Evolutionary conservation across 768 basidiomycete species (phyloP).

Genomic region (Serendipita indica): DNA sequence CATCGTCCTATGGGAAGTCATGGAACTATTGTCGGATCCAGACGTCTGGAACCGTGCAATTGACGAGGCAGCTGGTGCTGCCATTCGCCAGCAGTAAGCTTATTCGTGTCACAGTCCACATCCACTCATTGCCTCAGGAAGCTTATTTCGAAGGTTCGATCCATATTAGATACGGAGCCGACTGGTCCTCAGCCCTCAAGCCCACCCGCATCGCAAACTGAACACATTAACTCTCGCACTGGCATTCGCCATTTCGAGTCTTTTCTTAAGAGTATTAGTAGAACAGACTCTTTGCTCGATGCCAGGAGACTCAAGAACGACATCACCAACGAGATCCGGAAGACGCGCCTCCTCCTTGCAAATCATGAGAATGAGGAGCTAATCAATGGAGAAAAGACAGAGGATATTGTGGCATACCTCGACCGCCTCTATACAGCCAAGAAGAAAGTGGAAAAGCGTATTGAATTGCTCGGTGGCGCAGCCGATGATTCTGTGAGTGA

Average conservation of each 20-base stretch:
- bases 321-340: slow-evolving; percentile 76
- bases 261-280: slow-evolving; percentile 73
- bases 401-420: slow-evolving; percentile 74
- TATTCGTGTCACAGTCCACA: not conserved
- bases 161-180: slow-evolving; percentile 66
- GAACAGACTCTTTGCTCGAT: slow-evolving; percentile 71
- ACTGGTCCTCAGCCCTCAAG: slow-evolving; percentile 35
- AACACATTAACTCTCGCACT: slow-evolving; percentile 70
- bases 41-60: slow-evolving; percentile 95
- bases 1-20: slow-evolving; percentile 66
- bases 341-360: slow-evolving; percentile 59
- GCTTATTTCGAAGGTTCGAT: slow-evolving; percentile 75
- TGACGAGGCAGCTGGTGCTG: slow-evolving; percentile 72
- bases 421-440: slow-evolving; percentile 83
- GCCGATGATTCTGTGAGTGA: slow-evolving; percentile 43
- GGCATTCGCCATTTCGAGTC: slow-evolving; percentile 76
- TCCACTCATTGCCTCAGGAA: slow-evolving; percentile 33
- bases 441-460: slow-evolving; percentile 72
- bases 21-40: slow-evolving; percentile 88
- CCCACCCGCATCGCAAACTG: slow-evolving; percentile 31
- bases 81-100: slow-evolving; percentile 50
- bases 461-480: slow-evolving; percentile 54
- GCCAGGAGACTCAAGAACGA: slow-evolving; percentile 86
- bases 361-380: slow-evolving; percentile 79
- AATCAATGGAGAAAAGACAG: slow-evolving; percentile 74